Conservation (phyloP, 495 filamentous ascomycete species). For the Hyaloscypha hepaticicola region DNA sequence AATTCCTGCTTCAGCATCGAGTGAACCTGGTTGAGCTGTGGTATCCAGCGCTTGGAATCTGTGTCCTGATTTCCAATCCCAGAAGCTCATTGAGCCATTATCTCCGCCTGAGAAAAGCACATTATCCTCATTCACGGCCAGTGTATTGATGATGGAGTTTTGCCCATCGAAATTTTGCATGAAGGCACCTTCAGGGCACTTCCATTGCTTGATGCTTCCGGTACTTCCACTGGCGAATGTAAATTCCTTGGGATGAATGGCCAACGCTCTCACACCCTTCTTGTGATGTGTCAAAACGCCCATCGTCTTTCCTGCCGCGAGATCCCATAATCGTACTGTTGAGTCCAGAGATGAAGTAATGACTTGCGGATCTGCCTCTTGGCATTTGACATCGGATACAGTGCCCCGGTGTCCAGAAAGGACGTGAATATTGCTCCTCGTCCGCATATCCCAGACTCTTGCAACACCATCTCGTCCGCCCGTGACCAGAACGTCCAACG, state of each 20-base stretch:
- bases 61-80: conserved; percentile 98
- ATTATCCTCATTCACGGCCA: conserved; percentile 92
- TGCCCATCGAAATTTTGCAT: conserved; percentile 99
- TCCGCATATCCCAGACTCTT: conserved; percentile 98
- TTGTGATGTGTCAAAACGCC: conserved; percentile 97
- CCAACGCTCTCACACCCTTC: conserved; percentile 86
- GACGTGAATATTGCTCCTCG: conserved; percentile 91
- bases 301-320: conserved; percentile 96
- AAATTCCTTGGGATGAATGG: conserved; percentile 88
- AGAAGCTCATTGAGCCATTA: conserved; percentile 95
- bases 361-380: conserved; percentile 95
- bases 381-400: conserved; percentile 83
- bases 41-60: conserved; percentile 85
- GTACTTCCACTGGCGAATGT: conserved; percentile 93
- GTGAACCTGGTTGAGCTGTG: conserved; percentile 86
- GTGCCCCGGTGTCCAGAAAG: conserved; percentile 87
- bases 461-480: conserved; percentile 93
- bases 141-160: conserved; percentile 91
- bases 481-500: conserved; percentile 90
- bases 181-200: conserved; percentile 95
- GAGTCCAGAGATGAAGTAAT: conserved; percentile 88
- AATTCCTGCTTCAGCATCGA: conserved; percentile 92
- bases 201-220: conserved; percentile 98
- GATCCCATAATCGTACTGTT: conserved; percentile 92
- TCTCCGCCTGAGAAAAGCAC: conserved; percentile 94